Evolutionary conservation across 805 yeast genomes (phyloP).

Genomic region (Teunomyces kruisii): DNA sequence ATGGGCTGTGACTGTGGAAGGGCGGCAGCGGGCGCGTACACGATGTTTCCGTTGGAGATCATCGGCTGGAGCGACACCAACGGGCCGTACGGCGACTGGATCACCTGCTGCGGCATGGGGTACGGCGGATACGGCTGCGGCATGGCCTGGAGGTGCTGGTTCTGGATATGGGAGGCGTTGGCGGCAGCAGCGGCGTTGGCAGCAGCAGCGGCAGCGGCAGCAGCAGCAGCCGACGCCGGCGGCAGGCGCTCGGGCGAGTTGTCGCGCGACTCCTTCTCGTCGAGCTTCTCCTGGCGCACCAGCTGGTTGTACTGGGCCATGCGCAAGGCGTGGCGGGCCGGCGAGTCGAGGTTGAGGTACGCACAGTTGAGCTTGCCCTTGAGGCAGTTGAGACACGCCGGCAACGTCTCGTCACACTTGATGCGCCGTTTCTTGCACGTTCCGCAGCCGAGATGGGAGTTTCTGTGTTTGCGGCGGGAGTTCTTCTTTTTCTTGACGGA

Average conservation of each 20-base stretch:
- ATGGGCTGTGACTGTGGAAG: neutral
- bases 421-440: slow-evolving; percentile 63
- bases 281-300: slow-evolving; percentile 23
- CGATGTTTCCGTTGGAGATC: slow-evolving; percentile 12
- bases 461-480: slow-evolving; percentile 60
- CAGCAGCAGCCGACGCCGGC: neutral
- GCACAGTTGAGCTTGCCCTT: slow-evolving; percentile 51
- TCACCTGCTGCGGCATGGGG: slow-evolving; percentile 3
- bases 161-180: no score
- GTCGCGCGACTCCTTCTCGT: slow-evolving; percentile 9
- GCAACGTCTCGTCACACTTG: slow-evolving; percentile 66
- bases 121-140: neutral
- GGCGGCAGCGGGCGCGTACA: slow-evolving; percentile 5
- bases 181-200: neutral
- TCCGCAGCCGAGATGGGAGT: slow-evolving; percentile 74
- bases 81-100: slow-evolving; percentile 8
- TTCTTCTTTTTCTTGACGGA: slow-evolving; percentile 32
- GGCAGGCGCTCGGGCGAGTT: slow-evolving; percentile 5
- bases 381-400: slow-evolving; percentile 55
- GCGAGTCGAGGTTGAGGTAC: slow-evolving; percentile 46
- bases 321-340: slow-evolving; percentile 48
- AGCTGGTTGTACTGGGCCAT: slow-evolving; percentile 49
- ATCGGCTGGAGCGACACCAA: slow-evolving; percentile 13
- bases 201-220: neutral
- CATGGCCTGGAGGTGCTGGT: neutral